Evolutionary conservation across 2,329 filamentous ascomycete species (phyloP), one percentile per base, ranked within the genome.

Genomic region (Pyrenochaeta sp.): DNA sequence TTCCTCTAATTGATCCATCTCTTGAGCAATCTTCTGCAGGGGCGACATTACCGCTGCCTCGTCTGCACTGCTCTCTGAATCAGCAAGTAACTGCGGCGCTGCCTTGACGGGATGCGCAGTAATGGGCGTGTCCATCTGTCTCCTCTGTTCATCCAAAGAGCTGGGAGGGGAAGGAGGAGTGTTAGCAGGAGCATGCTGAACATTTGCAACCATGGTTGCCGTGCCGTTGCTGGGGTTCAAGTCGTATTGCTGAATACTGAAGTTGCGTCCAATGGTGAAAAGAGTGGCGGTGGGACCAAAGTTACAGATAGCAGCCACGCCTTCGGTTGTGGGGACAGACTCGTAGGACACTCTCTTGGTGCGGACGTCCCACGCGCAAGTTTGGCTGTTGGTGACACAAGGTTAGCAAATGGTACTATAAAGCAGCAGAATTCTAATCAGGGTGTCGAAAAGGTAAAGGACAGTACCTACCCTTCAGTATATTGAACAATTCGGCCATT

Each of bases 301-400:
- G 56, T 93, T 90, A 39, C 93, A 90, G 37, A 99, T 84, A 14
- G 91, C 94, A 58, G 86, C 85, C 52, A 97, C 85, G 61, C 89
- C 87, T 32, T 95, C 89, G 6, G 93, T 83, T 1, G 92, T 97
- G 5, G 93, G 92, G 51, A 98, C 90, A 53, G 86, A 84, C 68
- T 97, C 93, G 75, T 88, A 96, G 2, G 92, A 93, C 64, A 99
- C 92, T 71, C 96, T 89, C 74, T 98, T 98, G n/a, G 95, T 99
- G 60, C 93, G 86, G 39, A 99, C 95, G 81, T 99, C 95, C 94
- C 95, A 99, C 52, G 92, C 90, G 67, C 91, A 88, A 32, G 93
- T 97, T 82, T 97, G 90, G 49, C 93, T 81, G 57, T 60, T 48
- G 36, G 60, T 47, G 45, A 44, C 9, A 27, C 23, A 47, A 31